Base-by-base conservation (phyloP, 2,329 filamentous ascomycete species). In the Aschersonia sp. region DNA sequence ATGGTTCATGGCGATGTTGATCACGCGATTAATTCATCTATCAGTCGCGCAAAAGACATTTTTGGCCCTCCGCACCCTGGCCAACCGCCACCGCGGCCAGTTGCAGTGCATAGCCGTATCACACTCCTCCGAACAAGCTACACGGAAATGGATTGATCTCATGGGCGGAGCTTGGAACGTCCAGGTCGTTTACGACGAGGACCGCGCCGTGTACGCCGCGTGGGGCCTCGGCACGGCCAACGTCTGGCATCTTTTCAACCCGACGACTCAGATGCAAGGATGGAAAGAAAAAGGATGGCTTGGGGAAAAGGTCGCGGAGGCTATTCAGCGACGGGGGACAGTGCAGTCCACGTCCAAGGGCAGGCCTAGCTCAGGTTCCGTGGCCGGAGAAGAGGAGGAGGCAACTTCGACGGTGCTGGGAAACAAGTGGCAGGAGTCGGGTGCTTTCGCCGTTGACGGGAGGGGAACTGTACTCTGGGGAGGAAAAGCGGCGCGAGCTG, bases 101-200 rank as follows among this genome's bases (percentile, higher is more conserved):
- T 63, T 79, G 9, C 68, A 67, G 49, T 79, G 75, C 63, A 65
- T 80, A 48, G 76, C 76, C 52, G 66, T 80, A 46, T 79, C 76
- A 30, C 77, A 81, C 62, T 73, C 76, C 40, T 79, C 76, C 7
- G 60, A 65, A 4, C 63, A 68, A 29, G 75, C 77, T 32, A 80
- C 77, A 1, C 60, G 67, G 39, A 73, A 73, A 52, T 80, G 76
- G 76, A 55, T 78, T 43, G 71, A 75, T 52, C 64, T 77, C 14
- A 59, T 80, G 10, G 76, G 76, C 57, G 76, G 76, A 50, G 64
- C 73, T 11, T 76, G 76, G 72, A 70, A 68, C 57, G 67, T 79
- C 32, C 67, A 73, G 51, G 59, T 80, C 3, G 59, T 80, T 48
- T 61, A 78, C 48, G 76, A 80, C 60, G 69, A 76, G 54, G 69